These are phyloP conservation scores for Nematocida major DNA, from an alignment of 371 early-diverging fungal genomes.

Conservation along the genomic window DNA sequence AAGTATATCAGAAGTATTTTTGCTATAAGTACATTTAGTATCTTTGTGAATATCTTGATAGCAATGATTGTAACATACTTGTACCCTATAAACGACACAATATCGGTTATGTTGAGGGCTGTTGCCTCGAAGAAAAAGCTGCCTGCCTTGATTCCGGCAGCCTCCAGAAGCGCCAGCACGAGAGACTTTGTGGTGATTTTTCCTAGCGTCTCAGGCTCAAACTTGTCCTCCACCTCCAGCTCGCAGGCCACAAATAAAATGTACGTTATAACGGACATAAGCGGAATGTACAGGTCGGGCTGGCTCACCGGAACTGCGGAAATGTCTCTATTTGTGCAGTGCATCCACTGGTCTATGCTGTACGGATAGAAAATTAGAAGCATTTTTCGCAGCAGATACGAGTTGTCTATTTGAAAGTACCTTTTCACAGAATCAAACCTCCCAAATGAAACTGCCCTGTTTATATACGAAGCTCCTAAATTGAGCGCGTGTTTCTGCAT, in stretches of 20 bases:
- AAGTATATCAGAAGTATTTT: conserved; percentile 37
- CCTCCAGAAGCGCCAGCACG: conserved; percentile 73
- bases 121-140: conserved; percentile 78
- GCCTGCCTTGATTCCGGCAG: conserved; percentile 72
- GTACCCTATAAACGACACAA: conserved; percentile 82
- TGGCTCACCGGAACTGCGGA: conserved; percentile 78
- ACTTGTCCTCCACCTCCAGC: conserved; percentile 70
- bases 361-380: conserved; percentile 82
- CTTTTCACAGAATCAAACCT: conserved; percentile 75
- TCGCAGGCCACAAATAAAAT: conserved; percentile 75
- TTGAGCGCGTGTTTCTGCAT: conserved; percentile 69
- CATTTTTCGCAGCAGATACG: conserved; percentile 79
- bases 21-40: conserved; percentile 13
- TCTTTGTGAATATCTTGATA: conserved; percentile 7
- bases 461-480: conserved; percentile 77
- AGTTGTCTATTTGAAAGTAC: conserved; percentile 88
- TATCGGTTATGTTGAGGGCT: conserved; percentile 76
- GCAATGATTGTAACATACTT: conserved; percentile 71
- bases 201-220: conserved; percentile 80
- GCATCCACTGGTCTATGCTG: conserved; percentile 68
- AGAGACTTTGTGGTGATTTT: conserved; percentile 76
- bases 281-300: conserved; percentile 92
- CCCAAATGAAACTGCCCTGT: conserved; percentile 75
- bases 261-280: conserved; percentile 86
- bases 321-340: conserved; percentile 64